Base-by-base conservation (phyloP, 306 rosid genomes). In the Lablab purpureus region DNA sequence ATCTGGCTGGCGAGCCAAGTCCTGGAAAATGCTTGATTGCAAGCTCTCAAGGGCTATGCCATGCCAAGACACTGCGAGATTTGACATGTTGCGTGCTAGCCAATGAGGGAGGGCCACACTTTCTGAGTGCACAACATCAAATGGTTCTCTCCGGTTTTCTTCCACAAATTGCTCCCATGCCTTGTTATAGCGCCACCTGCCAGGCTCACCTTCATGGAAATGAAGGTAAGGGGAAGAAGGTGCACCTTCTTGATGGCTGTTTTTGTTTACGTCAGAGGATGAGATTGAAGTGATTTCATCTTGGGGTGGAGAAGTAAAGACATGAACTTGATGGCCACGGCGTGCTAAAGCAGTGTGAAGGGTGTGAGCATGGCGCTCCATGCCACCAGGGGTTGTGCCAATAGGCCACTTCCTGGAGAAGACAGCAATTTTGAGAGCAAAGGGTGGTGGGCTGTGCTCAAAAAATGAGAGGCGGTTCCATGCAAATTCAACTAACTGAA, bases 311-410 rank as follows among this genome's bases (percentile, higher is more conserved):
- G 97, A 90, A 51, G 98, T 94, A 79, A 94, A 94, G 52, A 94
- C 75, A 67, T 94, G 98, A 79, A 94, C 89, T 47, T 84, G 78
- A 74, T 94, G 98, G 17, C 98, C 96, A 0, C 93, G 91, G 51
- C 82, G 89, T 6, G 97, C 85, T 18, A 94, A 84, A 30, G 97
- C 92, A 0, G 96, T 87, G 56, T 94, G 98, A 12, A 94, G 90
- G 14, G 97, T 94, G 65, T 85, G 78, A 22, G 96, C 98, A n/a
- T 94, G 98, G 58, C 98, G 92, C 23, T 94, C 98, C 98, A 94
- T 94, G 77, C 98, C 98, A 3, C 98, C 98, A 0, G 98, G 98
- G 43, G 81, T 69, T 4, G 93, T 85, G 19, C 88, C 86, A 19
- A 82, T 87, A 4, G 98, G 98, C 98, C 98, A 94, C 78, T 91